phyloP scores from a whole-genome alignment of 257 asterid genomes.

The Nicotiana obtusifolia region DNA sequence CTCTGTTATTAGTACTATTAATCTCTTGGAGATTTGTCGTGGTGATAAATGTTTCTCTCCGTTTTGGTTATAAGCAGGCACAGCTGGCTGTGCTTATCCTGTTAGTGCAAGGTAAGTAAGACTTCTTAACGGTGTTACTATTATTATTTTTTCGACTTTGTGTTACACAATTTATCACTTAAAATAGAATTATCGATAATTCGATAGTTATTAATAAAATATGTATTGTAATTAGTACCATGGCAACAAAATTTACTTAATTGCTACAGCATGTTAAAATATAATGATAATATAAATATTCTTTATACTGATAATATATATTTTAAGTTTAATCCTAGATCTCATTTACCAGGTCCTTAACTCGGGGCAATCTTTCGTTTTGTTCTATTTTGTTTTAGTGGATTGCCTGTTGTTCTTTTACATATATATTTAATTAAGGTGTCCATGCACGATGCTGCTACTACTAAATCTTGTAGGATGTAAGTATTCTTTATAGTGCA shows the following conservation, averaged over 20 bases:
- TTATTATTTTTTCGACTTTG: neutral
- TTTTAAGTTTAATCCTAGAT: no score
- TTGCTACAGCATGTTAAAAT: no score
- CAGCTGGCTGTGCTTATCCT: slow-evolving; percentile 59
- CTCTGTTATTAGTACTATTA: neutral
- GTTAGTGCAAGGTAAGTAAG: slow-evolving; percentile 63
- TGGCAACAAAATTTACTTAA: no score
- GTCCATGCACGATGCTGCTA: neutral
- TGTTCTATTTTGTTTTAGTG: neutral
- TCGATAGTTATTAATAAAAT: no score
- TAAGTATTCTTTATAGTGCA: no score
- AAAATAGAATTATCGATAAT: no score
- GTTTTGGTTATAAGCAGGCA: slow-evolving; percentile 34
- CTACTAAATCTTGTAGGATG: neutral
- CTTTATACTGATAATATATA: no score
- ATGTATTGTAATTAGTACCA: no score
- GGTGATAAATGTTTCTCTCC: neutral
- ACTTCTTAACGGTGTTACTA: neutral
- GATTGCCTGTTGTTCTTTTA: neutral
- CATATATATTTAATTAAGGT: neutral
- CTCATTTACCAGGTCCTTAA: no score
- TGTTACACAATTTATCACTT: neutral
- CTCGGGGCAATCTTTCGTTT: neutral
- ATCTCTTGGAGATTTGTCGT: neutral
- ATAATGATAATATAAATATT: no score